Evolutionary conservation across 2,329 filamentous ascomycete genomes (phyloP).

Genomic region (Colletotrichum camelliae): DNA sequence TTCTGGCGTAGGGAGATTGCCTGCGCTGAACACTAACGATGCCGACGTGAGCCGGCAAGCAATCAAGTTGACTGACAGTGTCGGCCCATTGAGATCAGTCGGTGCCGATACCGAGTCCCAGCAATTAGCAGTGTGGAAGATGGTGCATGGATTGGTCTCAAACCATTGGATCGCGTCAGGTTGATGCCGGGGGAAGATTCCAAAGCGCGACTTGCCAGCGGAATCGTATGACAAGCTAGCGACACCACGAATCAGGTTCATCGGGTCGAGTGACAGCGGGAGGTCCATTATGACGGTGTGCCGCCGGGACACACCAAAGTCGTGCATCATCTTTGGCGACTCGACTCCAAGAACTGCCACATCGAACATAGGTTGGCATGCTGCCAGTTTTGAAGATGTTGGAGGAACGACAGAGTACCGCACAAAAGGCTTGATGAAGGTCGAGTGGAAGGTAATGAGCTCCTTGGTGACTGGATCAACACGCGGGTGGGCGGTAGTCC

Average conservation of each 20-base stretch:
- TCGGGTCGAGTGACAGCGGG: slow-evolving; percentile 68
- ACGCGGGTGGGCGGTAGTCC: slow-evolving; percentile 74
- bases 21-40: slow-evolving; percentile 67
- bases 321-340: slow-evolving; percentile 77
- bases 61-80: slow-evolving; percentile 62
- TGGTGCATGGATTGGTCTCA: slow-evolving; percentile 69
- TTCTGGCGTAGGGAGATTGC: slow-evolving; percentile 62
- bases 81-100: slow-evolving; percentile 9
- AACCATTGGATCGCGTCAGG: slow-evolving; percentile 69
- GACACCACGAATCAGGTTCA: slow-evolving; percentile 61
- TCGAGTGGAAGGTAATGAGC: slow-evolving; percentile 71
- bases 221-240: slow-evolving; percentile 67
- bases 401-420: slow-evolving; percentile 61
- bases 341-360: slow-evolving; percentile 64
- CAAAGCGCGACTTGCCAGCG: slow-evolving; percentile 64
- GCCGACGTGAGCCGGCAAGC: slow-evolving; percentile 72
- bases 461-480: slow-evolving; percentile 70
- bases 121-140: slow-evolving; percentile 75
- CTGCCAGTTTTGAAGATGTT: neutral
- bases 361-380: slow-evolving; percentile 45
- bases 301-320: slow-evolving; percentile 69
- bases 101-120: slow-evolving; percentile 58
- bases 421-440: slow-evolving; percentile 69
- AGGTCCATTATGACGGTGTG: slow-evolving; percentile 74
- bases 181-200: slow-evolving; percentile 67